Evolutionary conservation across 73 alveolate species (phyloP), one percentile per base, ranked within the genome.

Genomic region (Stentor coeruleus): DNA sequence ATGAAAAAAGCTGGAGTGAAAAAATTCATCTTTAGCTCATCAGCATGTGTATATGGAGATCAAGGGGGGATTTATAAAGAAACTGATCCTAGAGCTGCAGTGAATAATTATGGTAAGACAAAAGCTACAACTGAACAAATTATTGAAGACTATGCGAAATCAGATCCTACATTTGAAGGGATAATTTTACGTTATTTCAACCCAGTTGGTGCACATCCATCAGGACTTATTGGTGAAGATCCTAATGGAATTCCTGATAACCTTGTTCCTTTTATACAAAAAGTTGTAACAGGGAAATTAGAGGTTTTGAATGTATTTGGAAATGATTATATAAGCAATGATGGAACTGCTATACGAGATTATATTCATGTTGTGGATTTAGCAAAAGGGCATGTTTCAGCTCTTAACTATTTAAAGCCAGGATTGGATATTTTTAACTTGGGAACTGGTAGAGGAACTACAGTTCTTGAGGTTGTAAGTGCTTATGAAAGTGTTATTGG

Each of bases 201-300:
- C 77, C 99, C 99, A 35, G 96, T 96, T 59, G 99, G 99, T 4
- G 99, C 99, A 20, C 98, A 96, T 39, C 85, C 93, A 38, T 88
- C 95, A 57, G 99, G 99, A 0, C 74, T 79, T 74, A 90, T 98
- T 20, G 99, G 99, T 3, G 99, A 97, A 76, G 94, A 84, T 38
- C 99, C 99, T 0, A 80, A 91, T 38, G 97, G 90, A 15, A 89
- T 93, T 66, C 99, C 99, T 1, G 88, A 88, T 79, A 97, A 96
- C 92, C 85, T 98, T 41, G 87, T 95, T 92, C 99, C 99, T 33
- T 89, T 84, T 81, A 77, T 96, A 59, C 97, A 94, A 82, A 82
- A 91, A 77, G 99, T 96, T 2, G 99, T 98, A 0, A 88, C 92
- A 28, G 99, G 99, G 2, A 81, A 84, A 30, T 28, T 76, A 40